Percentiles rank a stretch among this genome's conserved stretches.
Evolutionary conservation across 2,329 filamentous ascomycete genomes (phyloP).

Genomic region (Sarocladium kiliense): DNA sequence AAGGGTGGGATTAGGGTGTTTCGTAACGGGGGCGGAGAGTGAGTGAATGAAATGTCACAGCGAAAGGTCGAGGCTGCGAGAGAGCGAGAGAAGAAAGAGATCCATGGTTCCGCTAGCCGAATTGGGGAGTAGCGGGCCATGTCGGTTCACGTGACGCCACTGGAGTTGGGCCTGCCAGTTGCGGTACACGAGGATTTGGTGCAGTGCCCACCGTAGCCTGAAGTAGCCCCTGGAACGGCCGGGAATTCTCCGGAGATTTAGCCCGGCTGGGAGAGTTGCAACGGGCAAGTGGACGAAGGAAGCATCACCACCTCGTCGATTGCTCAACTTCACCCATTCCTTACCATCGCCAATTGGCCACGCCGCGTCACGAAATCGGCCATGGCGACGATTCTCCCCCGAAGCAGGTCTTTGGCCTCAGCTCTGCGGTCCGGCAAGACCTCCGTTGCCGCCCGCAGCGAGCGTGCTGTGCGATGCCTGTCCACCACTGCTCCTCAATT

Average conservation of each 20-base stretch:
- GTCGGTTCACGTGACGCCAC: slow-evolving; percentile 10
- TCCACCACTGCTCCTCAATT: slow-evolving; percentile 40
- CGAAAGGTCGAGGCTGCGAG: slow-evolving; percentile 12
- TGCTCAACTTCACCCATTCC: not conserved
- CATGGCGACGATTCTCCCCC: slow-evolving; percentile 58
- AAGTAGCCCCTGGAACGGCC: slow-evolving; percentile 11
- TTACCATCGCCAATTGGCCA: slow-evolving; percentile 39
- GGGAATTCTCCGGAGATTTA: slow-evolving; percentile 25
- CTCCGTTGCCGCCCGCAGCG: slow-evolving; percentile 31
- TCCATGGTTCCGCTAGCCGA: slow-evolving; percentile 1
- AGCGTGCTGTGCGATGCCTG: slow-evolving; percentile 41
- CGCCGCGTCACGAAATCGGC: slow-evolving; percentile 27
- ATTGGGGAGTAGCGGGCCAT: not conserved
- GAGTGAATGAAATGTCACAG: slow-evolving; percentile 15
- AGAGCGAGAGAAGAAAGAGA: slow-evolving; percentile 8
- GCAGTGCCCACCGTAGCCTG: not conserved
- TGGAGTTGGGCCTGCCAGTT: not conserved
- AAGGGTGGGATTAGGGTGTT: slow-evolving; percentile 14
- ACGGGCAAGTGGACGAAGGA: not conserved
- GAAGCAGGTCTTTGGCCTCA: slow-evolving; percentile 51
- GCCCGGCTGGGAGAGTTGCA: not conserved
- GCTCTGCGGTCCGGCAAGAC: slow-evolving; percentile 48
- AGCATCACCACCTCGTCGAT: slow-evolving; percentile 23
- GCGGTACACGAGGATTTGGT: slow-evolving; percentile 12
- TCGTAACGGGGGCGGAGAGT: slow-evolving; percentile 9